Evolutionary conservation across 1,139 yeast genomes (phyloP).

Genomic region (Candida sp.): DNA sequence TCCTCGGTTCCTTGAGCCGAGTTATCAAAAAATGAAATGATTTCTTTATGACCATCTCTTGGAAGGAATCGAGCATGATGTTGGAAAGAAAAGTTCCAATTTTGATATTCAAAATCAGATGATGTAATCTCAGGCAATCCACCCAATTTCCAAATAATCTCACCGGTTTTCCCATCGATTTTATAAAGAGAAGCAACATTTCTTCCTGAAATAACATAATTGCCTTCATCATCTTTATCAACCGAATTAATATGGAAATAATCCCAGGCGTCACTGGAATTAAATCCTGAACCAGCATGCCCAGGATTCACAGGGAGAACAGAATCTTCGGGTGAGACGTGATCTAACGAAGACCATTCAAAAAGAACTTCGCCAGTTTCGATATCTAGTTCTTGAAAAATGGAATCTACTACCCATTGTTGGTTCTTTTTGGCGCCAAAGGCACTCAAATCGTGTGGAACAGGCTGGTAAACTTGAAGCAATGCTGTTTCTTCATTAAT

Average conservation of each 20-base stretch:
- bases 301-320: slow-evolving; percentile 21
- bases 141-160: slow-evolving; percentile 32
- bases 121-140: slow-evolving; percentile 21
- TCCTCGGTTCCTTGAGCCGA: slow-evolving; percentile 26
- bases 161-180: slow-evolving; percentile 31
- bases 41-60: slow-evolving; percentile 19
- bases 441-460: slow-evolving; percentile 20
- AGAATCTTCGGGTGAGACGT: slow-evolving; percentile 29
- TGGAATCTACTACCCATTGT: slow-evolving; percentile 31
- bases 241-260: slow-evolving; percentile 40
- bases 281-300: slow-evolving; percentile 27
- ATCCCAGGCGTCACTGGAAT: slow-evolving; percentile 37
- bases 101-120: slow-evolving; percentile 16
- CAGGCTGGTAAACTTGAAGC: slow-evolving; percentile 28
- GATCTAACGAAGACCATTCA: slow-evolving; percentile 37
- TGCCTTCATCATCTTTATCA: slow-evolving; percentile 34
- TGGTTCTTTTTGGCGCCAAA: slow-evolving; percentile 20
- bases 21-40: slow-evolving; percentile 33
- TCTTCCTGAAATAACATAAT: slow-evolving; percentile 33
- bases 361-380: slow-evolving; percentile 31
- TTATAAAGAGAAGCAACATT: slow-evolving; percentile 32
- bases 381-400: slow-evolving; percentile 32
- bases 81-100: slow-evolving; percentile 30
- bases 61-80: slow-evolving; percentile 34
- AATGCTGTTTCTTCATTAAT: slow-evolving; percentile 23